A percentile compares a stretch with the other conserved stretches of the same genome.
Conservation (phyloP, 169 alveolate species). For the Hepatocystis sp. region DNA sequence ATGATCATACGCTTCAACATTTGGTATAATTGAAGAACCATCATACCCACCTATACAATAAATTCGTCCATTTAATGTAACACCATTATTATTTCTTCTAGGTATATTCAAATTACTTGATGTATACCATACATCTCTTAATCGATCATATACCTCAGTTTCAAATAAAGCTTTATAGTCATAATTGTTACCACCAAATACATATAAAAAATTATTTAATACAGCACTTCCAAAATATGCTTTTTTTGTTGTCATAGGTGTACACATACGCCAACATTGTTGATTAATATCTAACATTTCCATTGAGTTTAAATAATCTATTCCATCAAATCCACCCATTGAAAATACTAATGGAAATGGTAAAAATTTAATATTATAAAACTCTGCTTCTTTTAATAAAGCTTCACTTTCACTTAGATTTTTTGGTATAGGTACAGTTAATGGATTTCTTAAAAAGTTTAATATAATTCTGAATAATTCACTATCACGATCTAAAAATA, state of each 20-base stretch:
- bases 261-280: slow-evolving; percentile 91
- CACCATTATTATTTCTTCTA: slow-evolving; percentile 88
- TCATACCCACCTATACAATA: slow-evolving; percentile 91
- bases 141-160: slow-evolving; percentile 91
- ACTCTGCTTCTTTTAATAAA: slow-evolving; percentile 87
- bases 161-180: slow-evolving; percentile 94
- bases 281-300: slow-evolving; percentile 88
- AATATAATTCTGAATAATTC: slow-evolving; percentile 87
- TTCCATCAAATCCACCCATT: slow-evolving; percentile 90
- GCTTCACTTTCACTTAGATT: slow-evolving; percentile 88
- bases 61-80: slow-evolving; percentile 77
- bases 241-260: slow-evolving; percentile 90
- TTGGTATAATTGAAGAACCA: slow-evolving; percentile 83
- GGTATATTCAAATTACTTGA: slow-evolving; percentile 87
- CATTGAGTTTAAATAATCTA: slow-evolving; percentile 84
- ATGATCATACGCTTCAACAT: slow-evolving; percentile 90
- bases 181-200: slow-evolving; percentile 93
- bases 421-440: slow-evolving; percentile 84
- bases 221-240: slow-evolving; percentile 88
- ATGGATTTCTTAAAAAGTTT: slow-evolving; percentile 88
- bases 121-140: slow-evolving; percentile 89
- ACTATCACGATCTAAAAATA: slow-evolving; percentile 90
- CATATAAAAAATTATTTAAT: slow-evolving; percentile 85
- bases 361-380: slow-evolving; percentile 86
- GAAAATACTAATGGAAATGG: slow-evolving; percentile 89